Base-by-base conservation (phyloP, 495 filamentous ascomycete species). In the Talaromyces stipitatus region DNA sequence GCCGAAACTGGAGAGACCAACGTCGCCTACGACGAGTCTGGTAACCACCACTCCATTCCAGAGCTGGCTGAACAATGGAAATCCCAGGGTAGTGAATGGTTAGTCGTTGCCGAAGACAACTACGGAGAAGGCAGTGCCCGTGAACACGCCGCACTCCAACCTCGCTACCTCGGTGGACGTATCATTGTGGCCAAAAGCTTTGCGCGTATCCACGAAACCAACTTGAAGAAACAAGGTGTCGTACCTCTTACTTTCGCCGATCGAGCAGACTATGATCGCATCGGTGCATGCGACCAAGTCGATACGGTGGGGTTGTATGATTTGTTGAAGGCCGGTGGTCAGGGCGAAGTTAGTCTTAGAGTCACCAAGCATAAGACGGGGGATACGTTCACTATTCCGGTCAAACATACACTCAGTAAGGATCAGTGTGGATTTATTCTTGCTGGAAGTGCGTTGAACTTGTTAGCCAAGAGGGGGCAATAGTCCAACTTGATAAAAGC, bases 161-260 rank as follows among this genome's bases (percentile, higher is more conserved):
- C 94, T 11, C 78, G 94, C 1, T 97, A 94, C 71, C 84, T 98
- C 0, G 94, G 94, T 51, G 90, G 90, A 30, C 78, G 92, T 14
- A 72, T 96, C 62, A 90, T 98, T 46, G 82, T 97, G 23, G 79
- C 86, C 55, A 97, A 97, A 80, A 85, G 79, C 67, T 97, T 98
- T 69, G 94, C 94, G 2, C 81, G 94, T 43, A 98, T 98, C 71
- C 94, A 98, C 75, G 95, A 98, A 79, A 96, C 94, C 16, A 98
- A 98, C 73, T 75, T 98, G 28, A 98, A 98, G 85, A 97, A 98
- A 78, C 94, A 98, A 77, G 94, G 94, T 58, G 87, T 98, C 14
- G 91, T 97, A 20, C 94, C 94, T 0, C 73, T 98, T 59, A 95
- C 89, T 0, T 96, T 98, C 64, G 89, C 74, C 2, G 78, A 94